Evolutionary conservation across 2,329 filamentous ascomycete species (phyloP), one percentile per base, ranked within the genome.

Genomic region (Sphaerulina musiva): DNA sequence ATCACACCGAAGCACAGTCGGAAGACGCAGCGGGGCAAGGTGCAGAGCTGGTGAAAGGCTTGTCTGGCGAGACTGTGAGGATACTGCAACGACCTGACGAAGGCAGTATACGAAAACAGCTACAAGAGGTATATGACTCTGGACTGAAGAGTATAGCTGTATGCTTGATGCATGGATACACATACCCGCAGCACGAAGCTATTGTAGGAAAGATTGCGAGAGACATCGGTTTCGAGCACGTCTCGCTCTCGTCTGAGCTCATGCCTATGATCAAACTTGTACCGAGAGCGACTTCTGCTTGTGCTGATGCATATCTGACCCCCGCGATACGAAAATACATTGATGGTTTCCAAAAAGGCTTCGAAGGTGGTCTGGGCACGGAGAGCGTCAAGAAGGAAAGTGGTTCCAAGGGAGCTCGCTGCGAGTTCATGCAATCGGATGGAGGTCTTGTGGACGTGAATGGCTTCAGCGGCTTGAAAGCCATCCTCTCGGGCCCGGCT

Each of bases 381-480:
- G 81, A 85, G 62, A 89, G 84, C 56, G 85, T 93, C 4, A 83
- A 85, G 69, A 74, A 81, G 12, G 80, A 85, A 56, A 70, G 75
- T 29, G 86, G 84, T 0, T 70, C 76, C 4, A 86, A 80, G 63
- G 86, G 86, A 3, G 87, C 89, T 3, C 78, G 91, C 59, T 96
- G 91, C 72, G 90, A 96, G 69, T 95, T 96, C 62, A 95, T 95
- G 90, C 89, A 95, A 69, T 90, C 86, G 8, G 88, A 95, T 59
- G 89, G 88, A 29, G 81, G 80, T 2, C 69, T 84, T 2, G 79
- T 82, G 0, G 86, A 90, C 59, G 86, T 90, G 0, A 83, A 87
- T 53, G 84, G 82, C 60, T 95, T 96, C 66, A 91, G 87, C 0
- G 91, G 91, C 0, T 74, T 95, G 4, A 84, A 86, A 63, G 89